Percentiles rank a stretch among this genome's conserved stretches.
Evolutionary conservation across 352 stramenopile species (phyloP).

Genomic region (Hyphochytrium catenoides): DNA sequence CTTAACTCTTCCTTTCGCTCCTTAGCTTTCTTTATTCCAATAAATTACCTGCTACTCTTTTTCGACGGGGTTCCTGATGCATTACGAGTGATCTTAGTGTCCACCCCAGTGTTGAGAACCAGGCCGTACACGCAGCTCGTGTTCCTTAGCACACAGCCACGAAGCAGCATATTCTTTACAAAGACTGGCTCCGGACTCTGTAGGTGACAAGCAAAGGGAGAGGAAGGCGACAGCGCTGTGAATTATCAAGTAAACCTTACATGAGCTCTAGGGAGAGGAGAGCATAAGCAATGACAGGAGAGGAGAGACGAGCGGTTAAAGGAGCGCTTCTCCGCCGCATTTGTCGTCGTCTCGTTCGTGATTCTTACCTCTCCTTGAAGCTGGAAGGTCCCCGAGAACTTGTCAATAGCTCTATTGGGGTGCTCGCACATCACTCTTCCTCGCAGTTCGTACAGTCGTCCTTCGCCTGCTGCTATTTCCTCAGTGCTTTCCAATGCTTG

Average conservation of each 20-base stretch:
- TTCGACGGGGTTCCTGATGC: conserved; percentile 41
- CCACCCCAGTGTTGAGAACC: conserved; percentile 64
- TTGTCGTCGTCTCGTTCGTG: too few species aligned
- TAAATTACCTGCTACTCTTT: conserved; percentile 32
- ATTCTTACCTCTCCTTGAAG: neutral
- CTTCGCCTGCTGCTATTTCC: conserved; percentile 21
- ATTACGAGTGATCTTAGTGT: conserved; percentile 75
- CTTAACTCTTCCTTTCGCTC: too few species aligned
- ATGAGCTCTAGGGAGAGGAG: too few species aligned
- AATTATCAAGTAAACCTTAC: too few species aligned
- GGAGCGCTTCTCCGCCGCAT: too few species aligned
- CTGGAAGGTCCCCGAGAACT: conserved; percentile 59
- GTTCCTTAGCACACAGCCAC: conserved; percentile 60
- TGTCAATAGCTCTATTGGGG: conserved; percentile 60
- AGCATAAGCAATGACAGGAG: too few species aligned
- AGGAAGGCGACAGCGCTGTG: too few species aligned
- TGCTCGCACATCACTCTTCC: conserved; percentile 38
- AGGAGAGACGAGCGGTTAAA: too few species aligned
- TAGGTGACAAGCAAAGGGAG: too few species aligned
- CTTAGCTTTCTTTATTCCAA: too few species aligned
- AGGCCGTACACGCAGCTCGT: conserved; percentile 60
- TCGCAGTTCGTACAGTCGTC: conserved; percentile 23
- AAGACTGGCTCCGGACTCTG: conserved; percentile 44
- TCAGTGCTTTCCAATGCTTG: conserved; percentile 39
- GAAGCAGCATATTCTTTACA: conserved; percentile 65